A percentile compares a stretch with the other conserved stretches of the same genome.
Conservation (phyloP, 108 stramenopile genomes). For the Discostella pseudostelligera region DNA sequence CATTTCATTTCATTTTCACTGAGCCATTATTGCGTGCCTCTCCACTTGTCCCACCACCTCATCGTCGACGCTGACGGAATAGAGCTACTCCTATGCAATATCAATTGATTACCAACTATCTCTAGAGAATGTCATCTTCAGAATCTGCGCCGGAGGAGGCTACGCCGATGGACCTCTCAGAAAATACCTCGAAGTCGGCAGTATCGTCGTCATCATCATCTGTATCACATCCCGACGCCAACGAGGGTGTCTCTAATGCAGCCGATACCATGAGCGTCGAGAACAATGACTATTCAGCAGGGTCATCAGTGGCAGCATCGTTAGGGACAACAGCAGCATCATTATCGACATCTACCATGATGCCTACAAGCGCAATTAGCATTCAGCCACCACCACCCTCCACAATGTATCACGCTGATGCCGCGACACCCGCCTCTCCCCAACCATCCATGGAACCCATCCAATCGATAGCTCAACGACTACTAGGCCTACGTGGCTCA, state of each 20-base stretch:
- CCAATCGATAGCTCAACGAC: conserved; percentile 61
- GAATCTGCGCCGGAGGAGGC: neutral
- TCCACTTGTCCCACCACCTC: too few species aligned
- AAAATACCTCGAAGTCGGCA: neutral
- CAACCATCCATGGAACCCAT: conserved; percentile 55
- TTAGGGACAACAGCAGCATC: conserved; percentile 2
- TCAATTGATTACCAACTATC: too few species aligned
- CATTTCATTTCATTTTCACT: too few species aligned
- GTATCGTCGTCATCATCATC: neutral
- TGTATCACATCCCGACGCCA: conserved; percentile 1
- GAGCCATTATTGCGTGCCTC: too few species aligned
- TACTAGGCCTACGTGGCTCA: conserved; percentile 77
- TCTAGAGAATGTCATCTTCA: too few species aligned
- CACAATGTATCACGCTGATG: conserved; percentile 30
- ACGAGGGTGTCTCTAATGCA: neutral
- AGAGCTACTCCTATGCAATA: too few species aligned
- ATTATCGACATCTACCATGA: conserved; percentile 5
- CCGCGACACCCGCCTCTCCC: conserved; percentile 25
- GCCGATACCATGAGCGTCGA: neutral
- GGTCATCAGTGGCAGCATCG: conserved; percentile 5
- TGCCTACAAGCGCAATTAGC: neutral
- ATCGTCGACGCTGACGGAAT: too few species aligned
- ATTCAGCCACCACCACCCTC: neutral
- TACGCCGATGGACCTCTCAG: conserved; percentile 7
- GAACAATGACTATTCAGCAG: neutral